A percentile compares a stretch with the other conserved stretches of the same genome.
Evolutionary conservation across 805 yeast genomes (phyloP).

Genomic region (Metschnikowia similis): DNA sequence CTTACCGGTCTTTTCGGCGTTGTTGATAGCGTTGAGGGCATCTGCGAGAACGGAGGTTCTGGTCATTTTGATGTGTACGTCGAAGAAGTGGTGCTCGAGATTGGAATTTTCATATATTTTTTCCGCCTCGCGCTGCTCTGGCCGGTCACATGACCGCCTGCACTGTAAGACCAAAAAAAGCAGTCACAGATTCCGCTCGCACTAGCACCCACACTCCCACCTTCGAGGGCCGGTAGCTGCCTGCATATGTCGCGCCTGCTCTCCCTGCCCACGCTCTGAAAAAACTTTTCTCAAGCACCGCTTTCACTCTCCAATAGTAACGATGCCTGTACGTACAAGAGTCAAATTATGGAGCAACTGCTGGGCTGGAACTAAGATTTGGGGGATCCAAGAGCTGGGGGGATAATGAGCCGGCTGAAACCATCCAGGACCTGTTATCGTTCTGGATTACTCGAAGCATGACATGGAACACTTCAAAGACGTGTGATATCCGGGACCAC

Average conservation of each 20-base stretch:
- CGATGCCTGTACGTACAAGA: conserved; percentile 42
- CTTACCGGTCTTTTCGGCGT: conserved; percentile 99
- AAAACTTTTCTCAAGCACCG: conserved; percentile 14
- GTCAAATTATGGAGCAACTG: neutral
- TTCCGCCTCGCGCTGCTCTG: conserved; percentile 1
- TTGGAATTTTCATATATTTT: conserved; percentile 4
- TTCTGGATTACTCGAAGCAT: too few relatives aligned
- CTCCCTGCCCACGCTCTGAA: conserved; percentile 9
- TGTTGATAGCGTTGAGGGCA: conserved; percentile 97
- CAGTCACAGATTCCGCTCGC: conserved; percentile 12
- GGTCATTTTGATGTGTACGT: conserved; percentile 55
- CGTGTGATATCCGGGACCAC: too few relatives aligned
- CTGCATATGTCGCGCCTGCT: conserved; percentile 6
- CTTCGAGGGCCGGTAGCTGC: neutral
- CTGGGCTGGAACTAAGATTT: too few relatives aligned
- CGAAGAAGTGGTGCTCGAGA: neutral
- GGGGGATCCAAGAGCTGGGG: too few relatives aligned
- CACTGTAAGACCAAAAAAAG: conserved; percentile 8
- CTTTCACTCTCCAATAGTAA: conserved; percentile 14
- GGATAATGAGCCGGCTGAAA: too few relatives aligned
- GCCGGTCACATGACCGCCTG: neutral
- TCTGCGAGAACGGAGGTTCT: conserved; percentile 98
- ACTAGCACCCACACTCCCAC: neutral
- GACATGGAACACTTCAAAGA: too few relatives aligned
- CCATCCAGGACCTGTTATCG: too few relatives aligned